These are phyloP conservation scores for Middelhovenomyces tepae DNA, from an alignment of 805 yeast species.

Conservation along the genomic window DNA sequence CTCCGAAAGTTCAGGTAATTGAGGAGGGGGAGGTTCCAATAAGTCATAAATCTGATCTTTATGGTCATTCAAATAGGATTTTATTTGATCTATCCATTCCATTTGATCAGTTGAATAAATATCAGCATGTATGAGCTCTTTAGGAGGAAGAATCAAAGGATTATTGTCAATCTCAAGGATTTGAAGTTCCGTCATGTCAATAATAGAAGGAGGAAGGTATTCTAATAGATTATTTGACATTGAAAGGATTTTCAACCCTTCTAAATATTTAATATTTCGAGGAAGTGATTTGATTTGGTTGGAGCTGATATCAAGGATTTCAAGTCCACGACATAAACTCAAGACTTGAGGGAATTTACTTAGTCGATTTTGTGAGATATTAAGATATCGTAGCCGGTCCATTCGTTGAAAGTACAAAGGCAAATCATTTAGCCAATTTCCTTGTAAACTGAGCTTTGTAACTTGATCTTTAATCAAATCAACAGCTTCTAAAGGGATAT, in stretches of 20 bases:
- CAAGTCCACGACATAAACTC: slow-evolving; percentile 36
- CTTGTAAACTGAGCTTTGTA: slow-evolving; percentile 46
- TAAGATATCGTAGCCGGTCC: slow-evolving; percentile 46
- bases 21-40: background rate
- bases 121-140: slow-evolving; percentile 30
- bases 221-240: slow-evolving; percentile 50
- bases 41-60: slow-evolving; percentile 18
- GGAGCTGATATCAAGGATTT: slow-evolving; percentile 55
- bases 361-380: slow-evolving; percentile 54
- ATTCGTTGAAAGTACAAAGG: slow-evolving; percentile 39
- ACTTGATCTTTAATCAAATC: slow-evolving; percentile 31
- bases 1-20: slow-evolving; percentile 4
- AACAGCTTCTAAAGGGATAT: slow-evolving; percentile 33
- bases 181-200: slow-evolving; percentile 42
- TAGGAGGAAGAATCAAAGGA: slow-evolving; percentile 46
- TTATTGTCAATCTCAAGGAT: slow-evolving; percentile 56
- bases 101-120: slow-evolving; percentile 30
- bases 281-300: slow-evolving; percentile 48
- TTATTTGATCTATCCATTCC: slow-evolving; percentile 40
- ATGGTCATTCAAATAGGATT: slow-evolving; percentile 33
- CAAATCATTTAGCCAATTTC: slow-evolving; percentile 39
- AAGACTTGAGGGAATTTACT: slow-evolving; percentile 41
- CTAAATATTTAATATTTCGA: slow-evolving; percentile 31
- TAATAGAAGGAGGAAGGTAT: slow-evolving; percentile 44
- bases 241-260: slow-evolving; percentile 47